Evolutionary conservation across 352 stramenopile genomes (phyloP), one percentile per base, ranked within the genome.

Genomic region (Achlya hypogyna): DNA sequence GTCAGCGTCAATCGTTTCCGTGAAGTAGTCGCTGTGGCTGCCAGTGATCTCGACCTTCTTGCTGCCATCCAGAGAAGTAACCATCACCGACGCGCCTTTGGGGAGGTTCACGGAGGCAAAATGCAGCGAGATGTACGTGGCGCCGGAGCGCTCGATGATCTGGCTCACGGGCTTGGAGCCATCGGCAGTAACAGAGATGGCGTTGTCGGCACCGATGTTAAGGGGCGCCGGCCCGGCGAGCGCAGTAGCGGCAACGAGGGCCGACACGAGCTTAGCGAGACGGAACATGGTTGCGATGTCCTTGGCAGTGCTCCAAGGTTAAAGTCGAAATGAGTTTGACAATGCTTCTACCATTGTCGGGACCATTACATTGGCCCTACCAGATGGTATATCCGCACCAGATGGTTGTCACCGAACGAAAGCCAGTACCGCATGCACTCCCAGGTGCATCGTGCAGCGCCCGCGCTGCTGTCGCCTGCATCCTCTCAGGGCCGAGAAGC

Each of bases 81-180:
- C 5, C 2, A 5, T 51, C 6, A 67, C 29, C 20, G 60, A 43
- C 18, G 51, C 60, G 22, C 60, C 60, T 4, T 67, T 34, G 5
- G 38, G 25, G 3, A 67, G 32, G 28, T 54, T 16, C 20, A 67
- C 23, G 22, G n/a, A 22, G 14, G 60, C 42, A 27, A 67, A 67
- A 27, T 67, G 60, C 1, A 67, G 20, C 25, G 51, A 28, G 32
- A 67, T 49, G n/a, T 32, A 67, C 22, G 42, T 12, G 12, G 38
- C 60, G n/a, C 25, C 32, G 32, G 54, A 20, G 6, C 31, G 5
- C 20, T 63, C 20, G 16, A 63, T 56, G 59, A 65, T 65, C 22
- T 65, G 40, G 59, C 59, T 65, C 18, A 65, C 45, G 22, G 42
- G 22, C 22, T 65, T 22, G 35, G 14, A 22, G 20, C 18, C 49